Evolutionary conservation across 1,284 basidiomycete genomes (phyloP).

Genomic region (Fomitopsis schrenkii): DNA sequence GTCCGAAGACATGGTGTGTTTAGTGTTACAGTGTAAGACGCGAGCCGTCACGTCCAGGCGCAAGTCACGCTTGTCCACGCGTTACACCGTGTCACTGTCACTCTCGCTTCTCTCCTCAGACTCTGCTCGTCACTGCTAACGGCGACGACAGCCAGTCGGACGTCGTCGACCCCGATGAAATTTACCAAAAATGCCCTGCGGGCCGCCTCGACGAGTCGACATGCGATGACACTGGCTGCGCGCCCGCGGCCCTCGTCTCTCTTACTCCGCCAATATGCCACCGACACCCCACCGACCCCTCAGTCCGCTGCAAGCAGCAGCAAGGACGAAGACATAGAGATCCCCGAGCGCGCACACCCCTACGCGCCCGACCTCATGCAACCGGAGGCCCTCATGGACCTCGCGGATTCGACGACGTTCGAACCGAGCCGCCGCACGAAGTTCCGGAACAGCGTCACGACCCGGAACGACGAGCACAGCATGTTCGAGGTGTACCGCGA

Average conservation of each 20-base stretch:
- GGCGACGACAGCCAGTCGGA: background rate
- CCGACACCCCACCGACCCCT: background rate
- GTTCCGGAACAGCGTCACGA: conserved; percentile 52
- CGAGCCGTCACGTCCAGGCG: background rate
- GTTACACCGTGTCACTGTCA: background rate
- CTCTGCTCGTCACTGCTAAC: background rate
- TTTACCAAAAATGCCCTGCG: background rate
- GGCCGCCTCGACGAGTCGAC: background rate
- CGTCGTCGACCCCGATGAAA: background rate
- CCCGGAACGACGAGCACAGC: conserved; percentile 53
- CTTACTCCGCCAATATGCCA: background rate
- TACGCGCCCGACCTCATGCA: conserved; percentile 54
- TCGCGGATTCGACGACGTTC: conserved; percentile 48
- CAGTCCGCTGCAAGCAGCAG: background rate
- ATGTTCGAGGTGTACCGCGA: conserved; percentile 24
- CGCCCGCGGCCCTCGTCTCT: background rate
- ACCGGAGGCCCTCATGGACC: conserved; percentile 56
- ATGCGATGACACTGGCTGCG: background rate
- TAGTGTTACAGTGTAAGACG: too few species aligned
- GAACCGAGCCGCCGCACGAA: conserved; percentile 45
- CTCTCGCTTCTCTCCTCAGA: background rate
- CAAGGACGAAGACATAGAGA: background rate
- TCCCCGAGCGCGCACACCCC: conserved; percentile 3
- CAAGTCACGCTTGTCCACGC: background rate
- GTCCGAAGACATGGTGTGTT: conserved; percentile 5